Percentiles rank a stretch among this genome's conserved stretches.
Evolutionary conservation across 140 eudicot genomes (phyloP).

Genomic region (Flaveria floridana): DNA sequence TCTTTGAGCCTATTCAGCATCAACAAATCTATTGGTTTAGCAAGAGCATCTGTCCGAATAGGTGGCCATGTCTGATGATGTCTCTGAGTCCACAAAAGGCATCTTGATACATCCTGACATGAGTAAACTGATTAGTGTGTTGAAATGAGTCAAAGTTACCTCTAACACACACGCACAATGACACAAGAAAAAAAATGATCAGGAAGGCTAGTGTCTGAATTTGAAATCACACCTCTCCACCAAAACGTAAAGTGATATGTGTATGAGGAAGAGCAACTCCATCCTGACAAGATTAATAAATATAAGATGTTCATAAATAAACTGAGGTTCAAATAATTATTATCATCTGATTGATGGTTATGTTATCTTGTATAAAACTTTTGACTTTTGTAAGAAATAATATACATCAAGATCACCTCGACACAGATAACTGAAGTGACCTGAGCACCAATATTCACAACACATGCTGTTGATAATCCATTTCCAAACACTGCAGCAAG

Average conservation of each 20-base stretch:
- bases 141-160: not conserved
- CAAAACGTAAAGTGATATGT: conserved; percentile 71
- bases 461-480: conserved; percentile 92
- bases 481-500: conserved; percentile 97
- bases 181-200: not conserved
- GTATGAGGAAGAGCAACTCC: conserved; percentile 90
- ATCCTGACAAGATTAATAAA: conserved; percentile 54
- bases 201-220: not conserved
- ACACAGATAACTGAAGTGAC: conserved; percentile 82
- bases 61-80: conserved; percentile 99
- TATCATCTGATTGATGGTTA: not conserved
- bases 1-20: conserved; percentile 94
- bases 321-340: conserved; percentile 14
- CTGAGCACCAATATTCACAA: conserved; percentile 89
- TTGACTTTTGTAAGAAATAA: conserved; percentile 6
- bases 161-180: not conserved
- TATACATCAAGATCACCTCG: conserved; percentile 51
- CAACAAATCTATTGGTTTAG: conserved; percentile 80
- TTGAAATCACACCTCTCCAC: conserved; percentile 76
- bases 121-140: conserved; percentile 1
- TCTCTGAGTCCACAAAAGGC: conserved; percentile 97
- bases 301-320: conserved; percentile 16
- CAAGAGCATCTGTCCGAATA: conserved; percentile 78
- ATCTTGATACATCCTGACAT: conserved; percentile 89
- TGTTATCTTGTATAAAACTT: conserved; percentile 4